Evolutionary conservation across 345 rosid genomes (phyloP), one percentile per base, ranked within the genome.

Genomic region (Aethionema arabicum): DNA sequence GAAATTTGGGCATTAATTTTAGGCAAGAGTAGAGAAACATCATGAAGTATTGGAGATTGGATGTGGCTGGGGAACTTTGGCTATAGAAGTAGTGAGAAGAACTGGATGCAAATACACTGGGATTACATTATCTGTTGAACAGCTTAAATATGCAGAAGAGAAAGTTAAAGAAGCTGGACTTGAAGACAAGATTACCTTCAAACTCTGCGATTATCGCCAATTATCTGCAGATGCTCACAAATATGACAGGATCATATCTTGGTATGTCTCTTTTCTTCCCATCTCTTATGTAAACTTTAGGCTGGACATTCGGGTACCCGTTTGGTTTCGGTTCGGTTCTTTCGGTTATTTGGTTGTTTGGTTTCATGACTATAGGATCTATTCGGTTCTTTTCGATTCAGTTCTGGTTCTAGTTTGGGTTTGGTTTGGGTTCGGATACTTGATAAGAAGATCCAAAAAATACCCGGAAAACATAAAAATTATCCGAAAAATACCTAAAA

Each of bases 61-160:
- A 30, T 84, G 82, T 27, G 98, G 98, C 15, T 92, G 98, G 98
- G 98, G 98, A 68, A 74, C 86, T 47, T 79, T 89, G 14, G 98
- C 95, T 35, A 80, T 92, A 33, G 91, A 92, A 78, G 80, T 85
- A 51, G 98, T 92, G 54, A 81, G 69, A 78, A 77, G 75, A 79
- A 92, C 95, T 9, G 91, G 95, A 61, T 92, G 98, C 77, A 82
- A 61, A 69, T 89, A 92, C 69, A 89, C 97, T 0, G 97, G 97
- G 54, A 84, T 92, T 55, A 87, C 97, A 6, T 63, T 92, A 6
- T 92, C 97, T 4, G 72, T 76, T 46, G 88, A 89, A 73, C 97
- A 89, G 30, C 81, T 89, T 35, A 84, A 76, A 48, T 85, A 68
- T 66, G 95, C 90, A 9, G 85, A 89, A 67, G 71, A 7, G 42